Conservation (phyloP, 192 early-diverging fungal genomes). For the Rhizophagus clarus region DNA sequence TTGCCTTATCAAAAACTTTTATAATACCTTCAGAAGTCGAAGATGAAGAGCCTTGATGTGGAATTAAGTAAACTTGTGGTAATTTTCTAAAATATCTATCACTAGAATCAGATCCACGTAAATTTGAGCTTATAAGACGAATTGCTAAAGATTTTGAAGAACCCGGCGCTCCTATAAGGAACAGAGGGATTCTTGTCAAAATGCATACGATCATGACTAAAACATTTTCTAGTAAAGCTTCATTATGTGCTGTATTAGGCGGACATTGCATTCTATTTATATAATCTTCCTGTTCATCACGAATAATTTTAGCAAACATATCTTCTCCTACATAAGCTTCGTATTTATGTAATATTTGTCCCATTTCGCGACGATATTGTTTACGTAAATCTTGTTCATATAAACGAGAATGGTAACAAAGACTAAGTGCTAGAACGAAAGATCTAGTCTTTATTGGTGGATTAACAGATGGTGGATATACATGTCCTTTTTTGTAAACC, state of each 20-base stretch:
- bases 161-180: slow-evolving; percentile 31
- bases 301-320: background rate
- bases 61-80: slow-evolving; percentile 24
- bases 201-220: slow-evolving; percentile 29
- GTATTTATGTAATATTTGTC: background rate
- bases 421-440: slow-evolving; percentile 18
- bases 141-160: slow-evolving; percentile 30
- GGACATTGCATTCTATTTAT: background rate
- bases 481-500: no score
- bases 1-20: slow-evolving; percentile 25
- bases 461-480: no score
- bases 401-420: no score
- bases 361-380: background rate
- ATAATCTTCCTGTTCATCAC: slow-evolving; percentile 29
- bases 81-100: slow-evolving; percentile 21
- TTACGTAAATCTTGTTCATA: no score
- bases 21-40: slow-evolving; percentile 34
- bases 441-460: background rate
- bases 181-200: slow-evolving; percentile 26
- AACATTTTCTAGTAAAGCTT: slow-evolving; percentile 22
- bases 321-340: background rate
- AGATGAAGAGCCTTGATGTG: slow-evolving; percentile 30
- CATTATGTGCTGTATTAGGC: background rate
- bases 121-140: slow-evolving; percentile 19
- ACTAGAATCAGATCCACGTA: slow-evolving; percentile 25